Evolutionary conservation across 805 yeast genomes (phyloP).

Genomic region (Lipomyces sp.): DNA sequence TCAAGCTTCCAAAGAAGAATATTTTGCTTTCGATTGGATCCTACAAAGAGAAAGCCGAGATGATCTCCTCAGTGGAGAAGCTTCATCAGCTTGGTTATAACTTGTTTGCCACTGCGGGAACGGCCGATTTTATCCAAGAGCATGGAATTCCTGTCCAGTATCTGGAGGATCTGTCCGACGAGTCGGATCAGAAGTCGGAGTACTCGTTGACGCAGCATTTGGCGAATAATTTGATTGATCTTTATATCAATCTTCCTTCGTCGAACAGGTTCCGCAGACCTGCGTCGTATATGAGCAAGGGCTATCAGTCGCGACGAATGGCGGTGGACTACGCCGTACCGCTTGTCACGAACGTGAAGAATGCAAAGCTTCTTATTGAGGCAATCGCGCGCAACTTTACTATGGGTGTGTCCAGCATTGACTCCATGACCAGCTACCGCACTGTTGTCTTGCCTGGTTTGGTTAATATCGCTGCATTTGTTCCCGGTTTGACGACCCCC

Average conservation of each 20-base stretch:
- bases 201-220: conserved; percentile 93
- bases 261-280: conserved; percentile 98
- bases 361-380: conserved; percentile 92
- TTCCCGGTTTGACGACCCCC: conserved; percentile 57
- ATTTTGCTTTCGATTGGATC: conserved; percentile 93
- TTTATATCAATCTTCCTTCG: conserved; percentile 95
- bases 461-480: conserved; percentile 74
- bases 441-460: conserved; percentile 83
- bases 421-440: conserved; percentile 86
- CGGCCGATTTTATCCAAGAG: conserved; percentile 96
- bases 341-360: conserved; percentile 92
- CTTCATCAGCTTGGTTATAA: conserved; percentile 81
- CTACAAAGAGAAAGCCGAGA: conserved; percentile 90
- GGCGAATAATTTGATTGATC: conserved; percentile 93
- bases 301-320: conserved; percentile 98
- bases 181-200: conserved; percentile 69
- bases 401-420: conserved; percentile 69
- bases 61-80: conserved; percentile 80
- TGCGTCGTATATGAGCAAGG: conserved; percentile 94
- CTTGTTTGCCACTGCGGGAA: conserved; percentile 97
- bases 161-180: conserved; percentile 65
- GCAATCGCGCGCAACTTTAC: conserved; percentile 58
- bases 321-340: conserved; percentile 99
- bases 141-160: conserved; percentile 92
- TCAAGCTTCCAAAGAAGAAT: conserved; percentile 91